A percentile compares a stretch with the other conserved stretches of the same genome.
These are phyloP conservation scores for Pilasporangium apinafurcum DNA, from an alignment of 352 stramenopile species.

Conservation along the genomic window DNA sequence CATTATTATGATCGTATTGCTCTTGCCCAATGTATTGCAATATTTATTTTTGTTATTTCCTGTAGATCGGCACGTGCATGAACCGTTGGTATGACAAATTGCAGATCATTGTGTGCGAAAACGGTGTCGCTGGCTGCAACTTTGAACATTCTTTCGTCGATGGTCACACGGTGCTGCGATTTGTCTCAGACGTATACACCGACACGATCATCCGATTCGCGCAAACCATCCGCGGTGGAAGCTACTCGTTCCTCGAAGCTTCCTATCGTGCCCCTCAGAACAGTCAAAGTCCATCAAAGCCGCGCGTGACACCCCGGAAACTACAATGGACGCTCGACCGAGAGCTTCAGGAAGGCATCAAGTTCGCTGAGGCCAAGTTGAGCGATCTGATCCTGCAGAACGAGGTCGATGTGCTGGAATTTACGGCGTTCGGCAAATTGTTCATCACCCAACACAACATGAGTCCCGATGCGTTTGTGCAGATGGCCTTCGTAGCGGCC, in stretches of 20 bases:
- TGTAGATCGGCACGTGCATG: conserved; percentile 92
- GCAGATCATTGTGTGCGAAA: conserved; percentile 93
- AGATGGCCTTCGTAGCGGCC: conserved; percentile 92
- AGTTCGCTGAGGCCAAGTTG: conserved; percentile 90
- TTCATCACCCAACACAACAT: conserved; percentile 90
- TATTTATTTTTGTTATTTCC: no score
- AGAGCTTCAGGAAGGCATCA: conserved; percentile 86
- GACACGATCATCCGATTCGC: conserved; percentile 92
- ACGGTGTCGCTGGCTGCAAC: conserved; percentile 93
- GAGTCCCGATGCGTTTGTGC: conserved; percentile 94
- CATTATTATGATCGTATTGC: no score
- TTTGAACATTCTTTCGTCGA: conserved; percentile 98
- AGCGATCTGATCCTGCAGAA: conserved; percentile 92
- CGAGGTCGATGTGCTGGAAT: conserved; percentile 93
- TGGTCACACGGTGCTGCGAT: conserved; percentile 93
- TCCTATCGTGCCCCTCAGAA: conserved; percentile 66
- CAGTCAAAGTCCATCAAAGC: conserved; percentile 26
- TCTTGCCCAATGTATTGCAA: no score
- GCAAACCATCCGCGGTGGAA: conserved; percentile 87
- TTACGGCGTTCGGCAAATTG: conserved; percentile 86
- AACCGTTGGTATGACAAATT: conserved; percentile 98
- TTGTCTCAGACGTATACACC: conserved; percentile 87
- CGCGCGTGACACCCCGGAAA: conserved; percentile 80
- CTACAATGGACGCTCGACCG: conserved; percentile 86
- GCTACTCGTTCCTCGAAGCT: conserved; percentile 68